Conservation (phyloP, 371 early-diverging fungal genomes). For the Apophysomyces trapeziformis region DNA sequence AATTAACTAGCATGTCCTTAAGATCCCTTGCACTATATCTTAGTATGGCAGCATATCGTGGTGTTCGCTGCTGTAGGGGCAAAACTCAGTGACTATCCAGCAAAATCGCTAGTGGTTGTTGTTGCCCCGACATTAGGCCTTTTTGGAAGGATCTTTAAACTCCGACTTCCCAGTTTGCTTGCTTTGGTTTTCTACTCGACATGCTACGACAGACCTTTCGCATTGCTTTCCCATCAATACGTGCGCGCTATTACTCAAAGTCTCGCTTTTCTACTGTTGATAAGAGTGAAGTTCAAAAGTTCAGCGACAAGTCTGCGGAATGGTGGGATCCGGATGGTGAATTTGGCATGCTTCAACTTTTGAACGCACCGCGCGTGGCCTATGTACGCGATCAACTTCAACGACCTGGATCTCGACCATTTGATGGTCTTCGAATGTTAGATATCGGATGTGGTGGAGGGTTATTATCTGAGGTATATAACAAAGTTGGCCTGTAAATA, state of each 20-base stretch:
- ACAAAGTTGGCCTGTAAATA: not conserved
- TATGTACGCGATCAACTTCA: constrained; percentile 74
- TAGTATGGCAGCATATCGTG: no score
- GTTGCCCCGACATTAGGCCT: not conserved
- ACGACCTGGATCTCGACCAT: constrained; percentile 45
- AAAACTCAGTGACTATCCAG: no score
- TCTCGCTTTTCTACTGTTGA: constrained; percentile 57
- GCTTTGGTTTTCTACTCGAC: not conserved
- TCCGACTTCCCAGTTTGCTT: not conserved
- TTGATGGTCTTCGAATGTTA: constrained; percentile 69
- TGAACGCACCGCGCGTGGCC: constrained; percentile 85
- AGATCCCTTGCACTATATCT: no score
- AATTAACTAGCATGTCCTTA: no score
- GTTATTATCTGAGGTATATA: constrained; percentile 79
- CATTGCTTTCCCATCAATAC: not conserved
- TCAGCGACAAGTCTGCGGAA: constrained; percentile 70
- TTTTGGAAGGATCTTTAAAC: not conserved
- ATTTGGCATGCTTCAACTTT: constrained; percentile 85
- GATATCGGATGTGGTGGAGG: constrained; percentile 98
- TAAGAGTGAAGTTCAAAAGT: constrained; percentile 82
- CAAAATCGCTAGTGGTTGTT: no score
- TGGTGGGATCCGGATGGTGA: constrained; percentile 96
- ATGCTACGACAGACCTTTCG: constrained; percentile 5
- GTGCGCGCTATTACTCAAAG: not conserved
- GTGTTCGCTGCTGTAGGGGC: no score